Evolutionary conservation across 2,329 filamentous ascomycete genomes (phyloP).

Genomic region (Stemphylium vesicarium): DNA sequence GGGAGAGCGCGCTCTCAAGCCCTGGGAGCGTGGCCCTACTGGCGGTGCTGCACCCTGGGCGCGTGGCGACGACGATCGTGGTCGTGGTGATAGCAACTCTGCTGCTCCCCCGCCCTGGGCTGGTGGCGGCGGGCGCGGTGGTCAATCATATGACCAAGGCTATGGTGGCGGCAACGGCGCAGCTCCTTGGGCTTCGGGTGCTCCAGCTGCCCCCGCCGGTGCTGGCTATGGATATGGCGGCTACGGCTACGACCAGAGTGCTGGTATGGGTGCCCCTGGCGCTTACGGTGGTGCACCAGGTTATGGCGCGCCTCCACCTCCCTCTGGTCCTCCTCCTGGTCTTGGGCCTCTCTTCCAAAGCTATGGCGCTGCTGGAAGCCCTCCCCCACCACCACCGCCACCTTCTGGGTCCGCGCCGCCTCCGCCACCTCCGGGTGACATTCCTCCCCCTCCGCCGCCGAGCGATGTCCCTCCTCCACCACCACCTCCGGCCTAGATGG

Average conservation of each 20-base stretch:
- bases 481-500: conserved; percentile 34
- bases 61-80: conserved; percentile 51
- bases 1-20: conserved; percentile 69
- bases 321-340: conserved; percentile 57
- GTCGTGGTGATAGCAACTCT: conserved; percentile 48
- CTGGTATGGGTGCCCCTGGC: conserved; percentile 35
- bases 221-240: conserved; percentile 53
- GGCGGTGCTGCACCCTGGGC: conserved; percentile 84
- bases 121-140: conserved; percentile 41
- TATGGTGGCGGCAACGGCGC: conserved; percentile 43
- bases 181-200: conserved; percentile 50
- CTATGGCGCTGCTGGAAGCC: conserved; percentile 61
- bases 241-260: conserved; percentile 41
- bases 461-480: conserved; percentile 62
- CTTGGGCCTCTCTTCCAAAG: conserved; percentile 72
- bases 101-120: conserved; percentile 51
- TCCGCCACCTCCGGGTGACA: conserved; percentile 65
- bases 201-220: conserved; percentile 39
- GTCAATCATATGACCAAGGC: conserved; percentile 37
- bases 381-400: conserved; percentile 68
- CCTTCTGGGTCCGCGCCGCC: conserved; percentile 66
- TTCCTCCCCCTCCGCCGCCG: conserved; percentile 59
- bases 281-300: conserved; percentile 56
- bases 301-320: conserved; percentile 50
- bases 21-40: conserved; percentile 87